Evolutionary conservation across 2,329 filamentous ascomycete genomes (phyloP).

Genomic region (Thielaviopsis populi): DNA sequence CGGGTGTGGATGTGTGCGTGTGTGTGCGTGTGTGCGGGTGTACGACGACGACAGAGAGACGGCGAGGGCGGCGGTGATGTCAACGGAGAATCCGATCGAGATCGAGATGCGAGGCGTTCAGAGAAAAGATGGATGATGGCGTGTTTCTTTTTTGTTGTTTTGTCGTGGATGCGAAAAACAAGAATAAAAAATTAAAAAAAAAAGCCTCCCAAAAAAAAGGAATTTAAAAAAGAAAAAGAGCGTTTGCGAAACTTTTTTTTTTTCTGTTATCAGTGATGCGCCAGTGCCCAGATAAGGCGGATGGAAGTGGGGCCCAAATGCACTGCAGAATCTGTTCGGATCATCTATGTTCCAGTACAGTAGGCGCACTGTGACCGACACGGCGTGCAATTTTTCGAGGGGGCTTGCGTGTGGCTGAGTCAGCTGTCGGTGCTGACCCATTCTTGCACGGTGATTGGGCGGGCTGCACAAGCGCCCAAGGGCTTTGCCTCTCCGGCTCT

Average conservation of each 20-base stretch:
- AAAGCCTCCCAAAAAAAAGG: constrained; percentile 5
- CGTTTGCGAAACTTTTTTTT: constrained; percentile 10
- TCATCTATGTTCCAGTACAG: constrained; percentile 6
- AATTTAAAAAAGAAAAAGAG: not conserved
- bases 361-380: not conserved
- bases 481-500: too few species aligned
- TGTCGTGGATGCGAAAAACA: constrained; percentile 16
- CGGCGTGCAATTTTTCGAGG: not conserved
- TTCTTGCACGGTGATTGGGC: constrained; percentile 4
- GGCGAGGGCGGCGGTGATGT: not conserved
- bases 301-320: constrained; percentile 15
- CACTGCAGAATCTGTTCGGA: constrained; percentile 10
- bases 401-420: not conserved
- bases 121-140: not conserved
- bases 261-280: constrained; percentile 16
- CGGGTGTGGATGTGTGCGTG: too few species aligned
- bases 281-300: constrained; percentile 15
- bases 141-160: not conserved
- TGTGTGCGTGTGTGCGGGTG: too few species aligned
- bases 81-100: not conserved
- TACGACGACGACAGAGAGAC: not conserved
- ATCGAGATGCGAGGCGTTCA: too few species aligned
- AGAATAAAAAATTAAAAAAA: constrained; percentile 11
- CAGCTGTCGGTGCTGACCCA: constrained; percentile 3
- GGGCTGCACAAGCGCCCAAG: not conserved